These are phyloP conservation scores for Pleurotus platypus DNA, from an alignment of 768 basidiomycete genomes.

Conservation along the genomic window DNA sequence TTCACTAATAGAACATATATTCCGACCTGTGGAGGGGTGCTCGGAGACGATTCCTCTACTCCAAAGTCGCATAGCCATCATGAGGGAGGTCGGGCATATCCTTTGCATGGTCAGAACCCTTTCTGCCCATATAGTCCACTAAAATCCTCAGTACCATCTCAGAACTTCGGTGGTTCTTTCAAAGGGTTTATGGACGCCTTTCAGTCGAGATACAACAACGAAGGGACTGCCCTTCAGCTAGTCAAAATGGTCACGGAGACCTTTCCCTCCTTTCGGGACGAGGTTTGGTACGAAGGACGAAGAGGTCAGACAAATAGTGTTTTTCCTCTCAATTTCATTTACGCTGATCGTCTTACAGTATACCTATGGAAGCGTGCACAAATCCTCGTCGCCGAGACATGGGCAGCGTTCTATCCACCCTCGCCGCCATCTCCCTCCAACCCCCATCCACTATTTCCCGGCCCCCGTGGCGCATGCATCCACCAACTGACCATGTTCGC, in stretches of 20 bases:
- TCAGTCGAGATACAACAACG: conserved; percentile 42
- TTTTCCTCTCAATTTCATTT: background rate
- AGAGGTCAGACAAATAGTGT: conserved; percentile 40
- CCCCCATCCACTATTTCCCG: conserved; percentile 74
- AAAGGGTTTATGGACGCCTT: conserved; percentile 63
- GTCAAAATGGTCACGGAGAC: conserved; percentile 65
- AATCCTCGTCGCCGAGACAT: conserved; percentile 86
- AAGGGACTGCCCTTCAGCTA: conserved; percentile 69
- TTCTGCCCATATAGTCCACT: conserved; percentile 41
- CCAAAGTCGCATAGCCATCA: conserved; percentile 64
- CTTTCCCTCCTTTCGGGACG: conserved; percentile 79
- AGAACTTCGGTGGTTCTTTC: conserved; percentile 74
- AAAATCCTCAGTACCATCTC: conserved; percentile 20
- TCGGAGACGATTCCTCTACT: conserved; percentile 70
- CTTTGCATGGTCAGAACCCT: conserved; percentile 62
- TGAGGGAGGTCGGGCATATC: conserved; percentile 74
- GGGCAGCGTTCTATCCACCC: conserved; percentile 86
- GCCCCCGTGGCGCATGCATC: conserved; percentile 51
- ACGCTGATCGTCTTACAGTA: conserved; percentile 36
- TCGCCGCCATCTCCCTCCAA: conserved; percentile 27
- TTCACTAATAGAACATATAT: conserved; percentile 61
- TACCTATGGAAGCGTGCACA: conserved; percentile 89
- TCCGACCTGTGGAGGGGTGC: conserved; percentile 55
- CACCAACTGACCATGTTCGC: conserved; percentile 88
- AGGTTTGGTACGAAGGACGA: conserved; percentile 50